Evolutionary conservation across 148 eudicot genomes (phyloP).

Genomic region (Selenicereus undatus): DNA sequence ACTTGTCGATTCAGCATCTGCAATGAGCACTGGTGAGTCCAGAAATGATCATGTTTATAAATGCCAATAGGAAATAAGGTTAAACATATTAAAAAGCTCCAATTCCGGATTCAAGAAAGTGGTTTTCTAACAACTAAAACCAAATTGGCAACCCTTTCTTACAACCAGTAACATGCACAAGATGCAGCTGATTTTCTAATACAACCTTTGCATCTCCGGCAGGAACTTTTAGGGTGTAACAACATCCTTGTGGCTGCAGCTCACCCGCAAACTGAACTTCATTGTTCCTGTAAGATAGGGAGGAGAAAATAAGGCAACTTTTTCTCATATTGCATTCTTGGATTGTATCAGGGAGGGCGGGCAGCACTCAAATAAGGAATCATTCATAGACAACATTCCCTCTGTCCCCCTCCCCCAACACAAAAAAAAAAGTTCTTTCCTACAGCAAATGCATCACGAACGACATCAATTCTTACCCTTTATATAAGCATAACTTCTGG

Average conservation of each 20-base stretch:
- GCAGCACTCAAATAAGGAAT: not conserved
- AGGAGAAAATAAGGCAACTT: not conserved
- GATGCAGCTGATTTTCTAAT: not conserved
- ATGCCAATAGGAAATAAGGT: not conserved
- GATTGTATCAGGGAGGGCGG: not conserved
- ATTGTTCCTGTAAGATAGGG: slow-evolving; percentile 54
- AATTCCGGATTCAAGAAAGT: not conserved
- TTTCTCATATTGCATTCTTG: not conserved
- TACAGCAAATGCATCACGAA: not conserved
- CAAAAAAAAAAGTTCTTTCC: not conserved
- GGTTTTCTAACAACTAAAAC: not conserved
- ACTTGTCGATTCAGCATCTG: slow-evolving; percentile 94
- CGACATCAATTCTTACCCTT: not conserved
- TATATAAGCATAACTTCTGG: not conserved
- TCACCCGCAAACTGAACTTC: slow-evolving; percentile 98
- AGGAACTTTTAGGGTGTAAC: slow-evolving; percentile 44
- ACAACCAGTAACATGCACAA: not conserved
- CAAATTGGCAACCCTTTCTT: not conserved
- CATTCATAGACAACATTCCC: not conserved
- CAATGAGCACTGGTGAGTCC: slow-evolving; percentile 27
- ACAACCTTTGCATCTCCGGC: slow-evolving; percentile 74
- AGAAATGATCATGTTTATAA: not conserved
- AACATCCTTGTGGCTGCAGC: slow-evolving; percentile 74
- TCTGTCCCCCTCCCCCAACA: not conserved
- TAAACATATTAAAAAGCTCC: not conserved